These are phyloP conservation scores for Populus hybrid DNA, from an alignment of 441 rosid genomes.

Conservation along the genomic window DNA sequence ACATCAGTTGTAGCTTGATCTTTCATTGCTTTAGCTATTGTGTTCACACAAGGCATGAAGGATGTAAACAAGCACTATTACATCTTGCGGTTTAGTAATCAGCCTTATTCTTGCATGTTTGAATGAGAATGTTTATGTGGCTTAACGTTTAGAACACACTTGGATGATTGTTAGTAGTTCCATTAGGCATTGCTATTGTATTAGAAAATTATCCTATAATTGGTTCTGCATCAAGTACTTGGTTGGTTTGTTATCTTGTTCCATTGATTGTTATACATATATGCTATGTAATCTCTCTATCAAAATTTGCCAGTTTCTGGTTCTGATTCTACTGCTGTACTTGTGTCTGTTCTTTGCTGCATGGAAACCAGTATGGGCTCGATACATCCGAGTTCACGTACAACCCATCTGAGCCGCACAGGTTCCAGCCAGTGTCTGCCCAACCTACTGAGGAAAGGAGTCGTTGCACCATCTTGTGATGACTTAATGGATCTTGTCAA, in stretches of 20 bases:
- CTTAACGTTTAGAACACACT: not conserved
- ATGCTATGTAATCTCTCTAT: too few species aligned
- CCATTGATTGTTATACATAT: not conserved
- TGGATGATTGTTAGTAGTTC: not conserved
- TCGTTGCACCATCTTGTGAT: constrained; percentile 87
- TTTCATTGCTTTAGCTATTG: not conserved
- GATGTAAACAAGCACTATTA: not conserved
- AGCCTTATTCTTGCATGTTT: not conserved
- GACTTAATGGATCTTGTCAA: not conserved
- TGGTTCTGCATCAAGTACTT: not conserved
- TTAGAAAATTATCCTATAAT: not conserved
- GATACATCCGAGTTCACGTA: constrained; percentile 95
- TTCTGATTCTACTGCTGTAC: not conserved
- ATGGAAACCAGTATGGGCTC: constrained; percentile 73
- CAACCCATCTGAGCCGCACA: constrained; percentile 81
- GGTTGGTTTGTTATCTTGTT: not conserved
- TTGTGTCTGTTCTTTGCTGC: constrained; percentile 11
- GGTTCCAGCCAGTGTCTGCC: constrained; percentile 64
- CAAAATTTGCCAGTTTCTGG: not conserved
- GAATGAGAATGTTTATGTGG: not conserved
- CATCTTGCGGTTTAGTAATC: not conserved
- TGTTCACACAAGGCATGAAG: not conserved
- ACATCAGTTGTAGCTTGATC: not conserved
- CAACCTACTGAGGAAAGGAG: constrained; percentile 81
- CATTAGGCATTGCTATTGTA: not conserved